phyloP scores from a whole-genome alignment of 1,284 basidiomycete species.

The Tremellales sp. region DNA sequence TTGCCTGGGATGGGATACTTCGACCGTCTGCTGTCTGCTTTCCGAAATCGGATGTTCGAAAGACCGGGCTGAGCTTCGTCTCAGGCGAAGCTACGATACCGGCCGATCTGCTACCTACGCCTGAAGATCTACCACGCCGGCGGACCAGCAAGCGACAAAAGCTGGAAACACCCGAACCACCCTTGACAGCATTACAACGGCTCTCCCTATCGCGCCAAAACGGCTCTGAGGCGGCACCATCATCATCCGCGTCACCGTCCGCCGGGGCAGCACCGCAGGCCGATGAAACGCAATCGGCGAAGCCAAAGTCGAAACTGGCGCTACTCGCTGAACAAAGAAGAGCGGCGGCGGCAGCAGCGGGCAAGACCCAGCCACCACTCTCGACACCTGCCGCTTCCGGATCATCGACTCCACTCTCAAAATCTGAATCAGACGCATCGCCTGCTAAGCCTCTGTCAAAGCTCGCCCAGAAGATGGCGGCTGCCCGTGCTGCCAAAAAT shows the following conservation, averaged over 20 bases:
- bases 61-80: slow-evolving; percentile 27
- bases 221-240: slow-evolving; percentile 11
- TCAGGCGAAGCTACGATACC: slow-evolving; percentile 31
- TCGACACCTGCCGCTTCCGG: slow-evolving; percentile 26
- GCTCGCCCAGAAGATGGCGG: slow-evolving; percentile 54
- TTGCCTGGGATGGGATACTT: not conserved
- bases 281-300: slow-evolving; percentile 19
- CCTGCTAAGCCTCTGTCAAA: slow-evolving; percentile 52
- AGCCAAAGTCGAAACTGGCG: slow-evolving; percentile 64
- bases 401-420: slow-evolving; percentile 57
- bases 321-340: slow-evolving; percentile 62
- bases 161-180: slow-evolving; percentile 35
- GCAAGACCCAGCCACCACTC: not conserved
- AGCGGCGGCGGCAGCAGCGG: slow-evolving; percentile 26
- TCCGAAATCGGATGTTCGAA: not conserved
- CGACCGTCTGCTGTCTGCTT: slow-evolving; percentile 1
- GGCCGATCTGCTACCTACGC: slow-evolving; percentile 30
- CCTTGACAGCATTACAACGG: slow-evolving; percentile 64
- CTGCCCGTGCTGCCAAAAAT: slow-evolving; percentile 33
- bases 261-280: slow-evolving; percentile 3
- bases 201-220: slow-evolving; percentile 55
- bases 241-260: slow-evolving; percentile 16
- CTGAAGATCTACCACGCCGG: slow-evolving; percentile 30
- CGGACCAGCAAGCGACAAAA: slow-evolving; percentile 7
- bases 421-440: slow-evolving; percentile 15